Percentiles rank a stretch among this genome's conserved stretches.
Conservation (phyloP, 164 flowering plant species). For the Saururus chinensis region DNA sequence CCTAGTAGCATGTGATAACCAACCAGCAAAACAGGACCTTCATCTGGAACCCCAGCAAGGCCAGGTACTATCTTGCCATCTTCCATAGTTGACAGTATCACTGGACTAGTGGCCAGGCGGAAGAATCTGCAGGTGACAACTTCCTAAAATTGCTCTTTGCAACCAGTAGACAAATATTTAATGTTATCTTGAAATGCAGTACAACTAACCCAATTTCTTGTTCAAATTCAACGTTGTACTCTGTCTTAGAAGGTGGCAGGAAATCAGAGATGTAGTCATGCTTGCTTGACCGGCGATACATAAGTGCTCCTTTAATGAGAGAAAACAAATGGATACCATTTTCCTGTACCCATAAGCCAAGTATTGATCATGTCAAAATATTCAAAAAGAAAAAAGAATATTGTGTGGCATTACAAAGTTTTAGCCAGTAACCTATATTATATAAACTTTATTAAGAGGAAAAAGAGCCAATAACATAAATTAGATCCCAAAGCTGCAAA, state of each 20-base stretch:
- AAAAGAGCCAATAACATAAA: too few species aligned
- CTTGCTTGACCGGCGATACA: constrained; percentile 56
- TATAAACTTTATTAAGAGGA: too few species aligned
- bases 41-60: constrained; percentile 64
- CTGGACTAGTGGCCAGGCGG: constrained; percentile 34
- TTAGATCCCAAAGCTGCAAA: too few species aligned
- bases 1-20: constrained; percentile 91
- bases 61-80: constrained; percentile 80
- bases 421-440: too few species aligned
- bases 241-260: constrained; percentile 62
- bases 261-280: constrained; percentile 49
- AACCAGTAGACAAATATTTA: neutral
- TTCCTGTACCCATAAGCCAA: neutral
- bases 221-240: constrained; percentile 28
- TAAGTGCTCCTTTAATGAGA: constrained; percentile 54
- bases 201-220: constrained; percentile 36
- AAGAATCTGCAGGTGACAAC: constrained; percentile 21
- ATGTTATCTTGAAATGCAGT: too few species aligned
- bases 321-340: constrained; percentile 10
- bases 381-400: too few species aligned
- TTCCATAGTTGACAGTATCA: constrained; percentile 60
- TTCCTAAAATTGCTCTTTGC: neutral
- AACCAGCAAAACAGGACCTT: constrained; percentile 76
- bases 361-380: too few species aligned
- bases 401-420: too few species aligned